A percentile compares a stretch with the other conserved stretches of the same genome.
These are phyloP conservation scores for Blastomyces emzantsi DNA, from an alignment of 2,329 filamentous ascomycete species.

Conservation along the genomic window DNA sequence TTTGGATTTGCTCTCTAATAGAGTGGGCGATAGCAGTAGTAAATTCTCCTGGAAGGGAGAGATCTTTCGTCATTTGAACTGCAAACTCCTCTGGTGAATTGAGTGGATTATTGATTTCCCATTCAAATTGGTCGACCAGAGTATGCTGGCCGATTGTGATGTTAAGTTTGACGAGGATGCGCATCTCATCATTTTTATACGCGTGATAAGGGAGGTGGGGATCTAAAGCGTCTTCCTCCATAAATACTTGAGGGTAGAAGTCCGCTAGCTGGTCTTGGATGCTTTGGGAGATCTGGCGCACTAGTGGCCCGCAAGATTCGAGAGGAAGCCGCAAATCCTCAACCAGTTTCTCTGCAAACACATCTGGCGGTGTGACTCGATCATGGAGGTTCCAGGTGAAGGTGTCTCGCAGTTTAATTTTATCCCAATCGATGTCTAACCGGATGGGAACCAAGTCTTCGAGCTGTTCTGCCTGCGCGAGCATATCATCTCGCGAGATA, in stretches of 20 bases:
- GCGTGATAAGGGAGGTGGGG: conserved; percentile 82
- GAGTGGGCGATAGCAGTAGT: conserved; percentile 96
- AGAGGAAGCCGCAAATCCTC: conserved; percentile 75
- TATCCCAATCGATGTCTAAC: conserved; percentile 90
- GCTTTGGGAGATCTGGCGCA: conserved; percentile 57
- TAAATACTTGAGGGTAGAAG: conserved; percentile 84
- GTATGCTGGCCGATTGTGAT: conserved; percentile 95
- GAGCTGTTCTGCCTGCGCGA: conserved; percentile 76
- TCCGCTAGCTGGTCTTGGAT: conserved; percentile 86
- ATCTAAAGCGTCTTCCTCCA: conserved; percentile 83
- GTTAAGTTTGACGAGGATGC: conserved; percentile 88
- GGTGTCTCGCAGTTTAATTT: conserved; percentile 89
- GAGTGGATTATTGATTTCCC: conserved; percentile 92
- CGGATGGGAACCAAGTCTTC: conserved; percentile 89
- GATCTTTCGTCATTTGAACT: conserved; percentile 73
- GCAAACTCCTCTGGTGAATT: conserved; percentile 97
- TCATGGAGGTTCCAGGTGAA: conserved; percentile 99
- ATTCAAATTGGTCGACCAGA: conserved; percentile 94
- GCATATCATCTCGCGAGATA: conserved; percentile 68
- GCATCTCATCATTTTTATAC: conserved; percentile 99
- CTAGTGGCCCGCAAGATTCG: conserved; percentile 48
- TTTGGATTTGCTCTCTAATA: conserved; percentile 89
- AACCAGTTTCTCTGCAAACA: conserved; percentile 81
- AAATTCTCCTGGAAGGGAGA: conserved; percentile 90
- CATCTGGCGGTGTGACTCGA: conserved; percentile 64